Conservation (phyloP, 2,329 filamentous ascomycete species). For the Diaporthe sp. region DNA sequence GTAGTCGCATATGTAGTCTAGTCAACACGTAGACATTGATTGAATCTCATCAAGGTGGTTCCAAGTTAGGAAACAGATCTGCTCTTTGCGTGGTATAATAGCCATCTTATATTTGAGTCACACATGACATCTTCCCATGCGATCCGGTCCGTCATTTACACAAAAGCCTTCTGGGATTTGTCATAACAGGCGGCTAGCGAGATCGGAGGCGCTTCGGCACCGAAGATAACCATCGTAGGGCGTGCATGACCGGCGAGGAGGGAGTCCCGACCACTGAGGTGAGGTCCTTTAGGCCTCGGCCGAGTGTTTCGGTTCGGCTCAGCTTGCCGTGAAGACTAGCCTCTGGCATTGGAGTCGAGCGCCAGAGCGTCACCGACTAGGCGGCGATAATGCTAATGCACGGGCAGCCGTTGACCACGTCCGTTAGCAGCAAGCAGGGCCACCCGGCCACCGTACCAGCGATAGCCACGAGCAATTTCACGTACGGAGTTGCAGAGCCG, state of each 20-base stretch:
- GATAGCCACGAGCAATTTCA: constrained; percentile 5
- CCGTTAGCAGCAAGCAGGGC: not conserved
- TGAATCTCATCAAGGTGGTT: not conserved
- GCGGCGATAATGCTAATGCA: not conserved
- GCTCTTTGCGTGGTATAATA: not conserved
- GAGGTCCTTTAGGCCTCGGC: not conserved
- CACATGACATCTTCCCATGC: not conserved
- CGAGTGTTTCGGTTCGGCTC: constrained; percentile 27
- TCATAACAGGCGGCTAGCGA: not conserved
- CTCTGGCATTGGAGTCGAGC: not conserved
- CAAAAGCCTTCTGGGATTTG: not conserved
- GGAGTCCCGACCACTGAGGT: not conserved
- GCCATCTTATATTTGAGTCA: not conserved
- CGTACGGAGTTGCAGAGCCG: constrained; percentile 1
- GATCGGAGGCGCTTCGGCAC: constrained; percentile 20
- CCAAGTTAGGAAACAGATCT: not conserved
- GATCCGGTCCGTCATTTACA: not conserved
- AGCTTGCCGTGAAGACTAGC: not conserved
- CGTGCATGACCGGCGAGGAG: not conserved
- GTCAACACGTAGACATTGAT: not conserved
- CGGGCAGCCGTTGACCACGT: not conserved
- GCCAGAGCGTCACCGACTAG: not conserved
- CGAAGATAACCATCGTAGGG: not conserved
- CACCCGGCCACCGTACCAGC: not conserved
- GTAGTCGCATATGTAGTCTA: too few relatives aligned